Base-by-base conservation (phyloP, 1,284 basidiomycete species). In the Sporisorium sorghi region DNA sequence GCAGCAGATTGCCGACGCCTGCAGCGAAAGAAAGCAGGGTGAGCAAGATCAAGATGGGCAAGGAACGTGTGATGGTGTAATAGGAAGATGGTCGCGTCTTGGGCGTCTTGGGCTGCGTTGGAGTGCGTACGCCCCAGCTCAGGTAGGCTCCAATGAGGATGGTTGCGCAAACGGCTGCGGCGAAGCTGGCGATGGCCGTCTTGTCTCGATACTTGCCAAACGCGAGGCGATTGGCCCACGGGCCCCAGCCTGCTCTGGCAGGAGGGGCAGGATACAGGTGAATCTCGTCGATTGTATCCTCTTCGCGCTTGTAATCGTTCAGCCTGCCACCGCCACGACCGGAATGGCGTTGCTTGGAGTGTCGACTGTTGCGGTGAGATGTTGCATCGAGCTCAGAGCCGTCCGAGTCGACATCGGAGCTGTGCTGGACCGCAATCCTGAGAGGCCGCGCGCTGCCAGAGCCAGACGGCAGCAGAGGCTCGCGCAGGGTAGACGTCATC, bases 1-100 rank as follows among this genome's bases (percentile, higher is more conserved):
- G 28, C 14, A 77, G 23, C 14, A 81, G 58, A 19, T 91, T 90
- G 23, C 92, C 87, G 1, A 90, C 90, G 0, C 93, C 94, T 4
- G 88, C 89, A 23, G 92, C 85, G 85, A 95, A 90, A 33, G 93
- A 92, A 21, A 93, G 91, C 62, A 88, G 53, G 87, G 40, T 91
- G 51, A 95, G 87, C 61, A 93, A 89, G 28, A 90, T 90, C 64
- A 95, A 88, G 61, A 96, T 86, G 2, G 94, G 94, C 19, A 96
- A 88, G 5, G 93, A 92, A 74, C 93, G 92, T 51, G 95, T 81
- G 64, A 81, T 68, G 46, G 79, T 81, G 64, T 75, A 78, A 59
- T 81, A 94, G 32, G 92, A 77, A n/a, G 79, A 80, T 0, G 79
- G 80, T 15, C 75, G 63, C 11, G 72, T 76, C 48, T 74, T 58